Evolutionary conservation across 805 yeast species (phyloP), one percentile per base, ranked within the genome.

Genomic region (Cyberlindnera euphorbiiphila): DNA sequence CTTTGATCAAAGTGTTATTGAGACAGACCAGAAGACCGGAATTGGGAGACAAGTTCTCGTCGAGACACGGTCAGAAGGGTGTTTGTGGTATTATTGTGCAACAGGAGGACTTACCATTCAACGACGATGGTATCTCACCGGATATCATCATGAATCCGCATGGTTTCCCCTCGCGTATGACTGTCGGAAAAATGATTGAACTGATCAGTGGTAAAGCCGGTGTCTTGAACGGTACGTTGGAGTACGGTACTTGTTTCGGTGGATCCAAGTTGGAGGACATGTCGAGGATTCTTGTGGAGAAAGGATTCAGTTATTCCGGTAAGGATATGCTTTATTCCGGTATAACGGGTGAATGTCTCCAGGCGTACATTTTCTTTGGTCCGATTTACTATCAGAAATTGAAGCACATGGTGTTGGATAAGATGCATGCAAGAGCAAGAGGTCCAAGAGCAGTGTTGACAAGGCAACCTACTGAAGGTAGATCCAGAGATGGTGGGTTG

Each of bases 161-260:
- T 62, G 98, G 97, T 68, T 93, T 91, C 81, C 98, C 98, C 46
- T 91, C 98, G 24, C 95, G 98, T 75, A 93, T 93, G 98, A 93
- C 98, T 26, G 98, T 93, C 14, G 98, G 98, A 42, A 93, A 93
- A 64, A 91, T 93, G 98, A 78, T 93, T 49, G 98, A 93, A 62
- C 71, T 91, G 45, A 84, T 93, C 17, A 84, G 96, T 22, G 98
- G 98, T 51, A 93, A 93, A 59, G 98, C 98, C 0, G 98, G 98
- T 60, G 97, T 93, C 26, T 65, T 93, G 51, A 84, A 86, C 52
- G 98, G 98, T 4, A 57, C 85, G 2, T 68, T 93, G 43, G 95
- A 93, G 60, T 93, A 93, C 53, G 98, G 98, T 54, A 93, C 98
- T 1, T 93, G 98, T 67, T 93, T 93, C 59, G 98, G 98, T 32